phyloP scores from a whole-genome alignment of 192 early-diverging fungal genomes.

The Coemansia guatemalensis region DNA sequence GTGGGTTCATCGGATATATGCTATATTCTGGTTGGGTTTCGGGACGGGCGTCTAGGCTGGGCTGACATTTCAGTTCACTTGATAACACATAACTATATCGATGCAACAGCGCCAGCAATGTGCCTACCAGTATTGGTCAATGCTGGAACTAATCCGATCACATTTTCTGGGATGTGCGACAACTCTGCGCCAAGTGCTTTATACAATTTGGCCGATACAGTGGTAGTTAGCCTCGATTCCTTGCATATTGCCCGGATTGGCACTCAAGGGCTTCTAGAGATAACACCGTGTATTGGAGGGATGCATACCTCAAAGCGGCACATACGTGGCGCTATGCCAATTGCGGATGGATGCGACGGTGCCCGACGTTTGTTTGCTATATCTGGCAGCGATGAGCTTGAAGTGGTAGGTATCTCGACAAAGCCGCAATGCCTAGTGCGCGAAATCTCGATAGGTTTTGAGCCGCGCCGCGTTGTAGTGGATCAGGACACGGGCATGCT shows the following conservation, averaged over 20 bases:
- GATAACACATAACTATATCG: background rate
- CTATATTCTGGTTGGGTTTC: conserved; percentile 34
- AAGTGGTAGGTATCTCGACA: conserved; percentile 11
- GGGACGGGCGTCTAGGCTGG: conserved; percentile 20
- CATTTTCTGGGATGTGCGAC: background rate
- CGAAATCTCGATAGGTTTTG: conserved; percentile 12
- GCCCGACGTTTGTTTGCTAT: conserved; percentile 10
- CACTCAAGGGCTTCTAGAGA: conserved; percentile 3
- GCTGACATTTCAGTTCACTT: background rate
- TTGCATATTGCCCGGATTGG: conserved; percentile 6
- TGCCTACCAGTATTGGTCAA: background rate
- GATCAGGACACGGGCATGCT: conserved; percentile 36
- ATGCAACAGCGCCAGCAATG: too few species aligned
- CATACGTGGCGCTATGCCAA: conserved; percentile 1
- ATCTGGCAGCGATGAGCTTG: conserved; percentile 1
- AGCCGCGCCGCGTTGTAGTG: conserved; percentile 29
- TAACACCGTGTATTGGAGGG: conserved; percentile 17
- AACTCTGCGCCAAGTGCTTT: too few species aligned
- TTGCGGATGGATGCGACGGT: background rate
- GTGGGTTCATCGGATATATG: background rate
- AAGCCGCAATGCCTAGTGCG: conserved; percentile 19
- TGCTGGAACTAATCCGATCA: conserved; percentile 1
- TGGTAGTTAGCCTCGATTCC: conserved; percentile 1
- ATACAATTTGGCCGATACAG: too few species aligned
- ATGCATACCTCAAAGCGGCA: background rate